Evolutionary conservation across 768 basidiomycete species (phyloP).

Genomic region (Rubroboletus pulcherrimus): DNA sequence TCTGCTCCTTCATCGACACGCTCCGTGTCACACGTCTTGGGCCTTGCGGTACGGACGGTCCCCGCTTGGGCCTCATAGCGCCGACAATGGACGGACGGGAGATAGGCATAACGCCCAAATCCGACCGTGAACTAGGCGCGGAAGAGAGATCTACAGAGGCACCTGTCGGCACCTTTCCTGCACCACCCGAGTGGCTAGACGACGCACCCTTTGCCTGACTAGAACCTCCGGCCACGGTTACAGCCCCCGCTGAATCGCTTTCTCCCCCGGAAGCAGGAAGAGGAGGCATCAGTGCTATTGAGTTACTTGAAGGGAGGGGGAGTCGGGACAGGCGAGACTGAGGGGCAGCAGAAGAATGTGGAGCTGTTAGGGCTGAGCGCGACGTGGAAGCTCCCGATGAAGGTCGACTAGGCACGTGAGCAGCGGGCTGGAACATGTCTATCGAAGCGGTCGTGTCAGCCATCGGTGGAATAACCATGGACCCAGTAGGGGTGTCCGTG

Average conservation of each 20-base stretch:
- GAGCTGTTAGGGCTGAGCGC: neutral
- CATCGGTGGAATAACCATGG: neutral
- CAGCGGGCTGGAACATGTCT: neutral
- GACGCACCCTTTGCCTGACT: neutral
- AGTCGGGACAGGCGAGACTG: constrained; percentile 2
- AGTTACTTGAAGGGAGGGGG: neutral
- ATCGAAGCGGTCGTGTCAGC: constrained; percentile 4
- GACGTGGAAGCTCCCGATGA: constrained; percentile 3
- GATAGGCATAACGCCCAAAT: neutral
- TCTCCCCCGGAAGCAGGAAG: neutral
- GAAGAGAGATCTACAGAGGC: neutral
- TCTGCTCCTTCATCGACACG: constrained; percentile 25
- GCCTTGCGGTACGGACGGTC: constrained; percentile 6
- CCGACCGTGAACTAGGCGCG: neutral
- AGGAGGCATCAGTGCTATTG: constrained; percentile 1
- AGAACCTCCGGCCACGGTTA: neutral
- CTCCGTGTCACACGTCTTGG: constrained; percentile 28
- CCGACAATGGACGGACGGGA: constrained; percentile 1
- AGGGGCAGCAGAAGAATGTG: neutral
- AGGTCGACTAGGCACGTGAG: neutral
- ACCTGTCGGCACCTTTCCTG: neutral
- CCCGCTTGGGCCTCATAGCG: constrained; percentile 18
- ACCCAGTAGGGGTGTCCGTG: neutral
- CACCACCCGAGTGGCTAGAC: neutral
- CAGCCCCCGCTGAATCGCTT: neutral